Evolutionary conservation across 2,329 filamentous ascomycete species (phyloP).

Genomic region (Neurospora sp.): DNA sequence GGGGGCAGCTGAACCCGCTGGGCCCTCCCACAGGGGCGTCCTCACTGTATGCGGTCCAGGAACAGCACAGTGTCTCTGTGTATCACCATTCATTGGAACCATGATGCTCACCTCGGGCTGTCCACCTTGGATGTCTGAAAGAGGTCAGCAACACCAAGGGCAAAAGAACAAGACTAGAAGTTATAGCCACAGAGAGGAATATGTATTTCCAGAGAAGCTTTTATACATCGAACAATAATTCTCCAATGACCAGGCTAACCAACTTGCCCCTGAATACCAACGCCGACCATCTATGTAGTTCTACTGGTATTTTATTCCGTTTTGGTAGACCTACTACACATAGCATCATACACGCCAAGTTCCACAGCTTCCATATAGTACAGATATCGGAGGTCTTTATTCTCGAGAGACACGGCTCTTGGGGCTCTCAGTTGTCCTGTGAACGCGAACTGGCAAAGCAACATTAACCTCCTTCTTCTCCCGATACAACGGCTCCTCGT

Average conservation of each 20-base stretch:
- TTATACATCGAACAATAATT: background rate
- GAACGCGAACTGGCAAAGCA: background rate
- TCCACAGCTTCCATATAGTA: background rate
- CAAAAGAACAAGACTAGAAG: background rate
- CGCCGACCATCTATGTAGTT: background rate
- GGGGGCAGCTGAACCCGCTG: background rate
- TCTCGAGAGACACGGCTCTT: background rate
- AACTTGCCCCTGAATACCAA: background rate
- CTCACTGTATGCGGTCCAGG: background rate
- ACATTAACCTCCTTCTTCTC: conserved; percentile 15
- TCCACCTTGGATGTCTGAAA: background rate
- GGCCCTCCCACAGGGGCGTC: background rate
- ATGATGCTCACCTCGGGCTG: background rate
- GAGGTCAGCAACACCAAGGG: background rate
- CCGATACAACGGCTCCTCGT: conserved; percentile 26
- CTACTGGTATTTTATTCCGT: background rate
- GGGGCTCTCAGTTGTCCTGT: background rate
- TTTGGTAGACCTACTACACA: background rate
- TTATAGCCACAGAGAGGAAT: background rate
- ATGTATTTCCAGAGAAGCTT: background rate
- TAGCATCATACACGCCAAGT: background rate
- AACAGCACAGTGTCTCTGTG: background rate
- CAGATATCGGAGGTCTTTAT: background rate
- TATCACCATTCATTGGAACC: background rate
- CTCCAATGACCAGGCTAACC: background rate